phyloP scores from a whole-genome alignment of 1,139 yeast genomes.

The Suhomyces choctaworum region DNA sequence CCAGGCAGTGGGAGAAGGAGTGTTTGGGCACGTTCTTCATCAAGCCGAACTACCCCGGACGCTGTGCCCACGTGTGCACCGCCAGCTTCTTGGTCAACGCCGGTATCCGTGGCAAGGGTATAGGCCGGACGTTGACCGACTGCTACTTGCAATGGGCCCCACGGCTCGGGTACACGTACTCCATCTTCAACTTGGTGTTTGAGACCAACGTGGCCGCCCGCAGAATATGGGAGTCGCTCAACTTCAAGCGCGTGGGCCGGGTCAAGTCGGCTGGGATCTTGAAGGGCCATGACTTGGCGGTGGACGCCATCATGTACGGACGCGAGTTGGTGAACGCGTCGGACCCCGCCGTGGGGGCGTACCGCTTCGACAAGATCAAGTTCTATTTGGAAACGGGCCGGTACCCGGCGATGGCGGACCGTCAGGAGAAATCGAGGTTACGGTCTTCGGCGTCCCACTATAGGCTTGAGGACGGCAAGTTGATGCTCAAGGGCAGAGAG shows the following conservation, averaged over 20 bases:
- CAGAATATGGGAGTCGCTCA: conserved; percentile 74
- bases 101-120: conserved; percentile 90
- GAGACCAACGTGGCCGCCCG: conserved; percentile 85
- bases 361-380: conserved; percentile 74
- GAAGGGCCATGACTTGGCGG: conserved; percentile 79
- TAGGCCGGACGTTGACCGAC: conserved; percentile 81
- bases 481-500: conserved; percentile 77
- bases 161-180: conserved; percentile 77
- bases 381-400: conserved; percentile 80
- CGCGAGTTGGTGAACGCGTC: conserved; percentile 51
- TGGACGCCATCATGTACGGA: conserved; percentile 76
- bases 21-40: conserved; percentile 83
- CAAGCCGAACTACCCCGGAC: conserved; percentile 88
- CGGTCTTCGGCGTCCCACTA: conserved; percentile 84
- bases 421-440: conserved; percentile 81
- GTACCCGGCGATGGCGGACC: conserved; percentile 80
- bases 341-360: conserved; percentile 55
- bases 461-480: conserved; percentile 64
- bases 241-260: conserved; percentile 76
- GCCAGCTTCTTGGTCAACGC: conserved; percentile 89
- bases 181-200: conserved; percentile 82
- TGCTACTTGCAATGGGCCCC: conserved; percentile 92
- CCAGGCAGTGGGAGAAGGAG: conserved; percentile 83
- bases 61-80: conserved; percentile 91
- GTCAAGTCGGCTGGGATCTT: conserved; percentile 83